These are phyloP conservation scores for Podaxis mareebaensis DNA, from an alignment of 768 basidiomycete genomes.

Conservation along the genomic window DNA sequence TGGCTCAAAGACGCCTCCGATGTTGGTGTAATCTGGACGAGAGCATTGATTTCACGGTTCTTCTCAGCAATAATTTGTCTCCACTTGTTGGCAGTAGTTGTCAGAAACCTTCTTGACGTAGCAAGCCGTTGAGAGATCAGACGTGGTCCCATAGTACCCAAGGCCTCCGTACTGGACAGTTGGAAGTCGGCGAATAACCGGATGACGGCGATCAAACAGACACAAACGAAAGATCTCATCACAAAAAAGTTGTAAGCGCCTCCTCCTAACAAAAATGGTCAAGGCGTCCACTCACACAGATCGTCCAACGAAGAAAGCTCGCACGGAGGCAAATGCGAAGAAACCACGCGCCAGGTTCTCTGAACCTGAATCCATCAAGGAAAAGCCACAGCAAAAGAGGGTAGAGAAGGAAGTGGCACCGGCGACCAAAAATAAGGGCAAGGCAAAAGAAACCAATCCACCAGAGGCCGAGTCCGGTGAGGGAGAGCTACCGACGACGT, in stretches of 20 bases:
- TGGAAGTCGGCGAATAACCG: not conserved
- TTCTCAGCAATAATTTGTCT: constrained; percentile 32
- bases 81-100: constrained; percentile 23
- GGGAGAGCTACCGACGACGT: constrained; percentile 52
- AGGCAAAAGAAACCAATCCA: constrained; percentile 24
- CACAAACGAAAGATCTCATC: constrained; percentile 13
- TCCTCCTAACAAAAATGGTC: constrained; percentile 7
- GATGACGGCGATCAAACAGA: constrained; percentile 12
- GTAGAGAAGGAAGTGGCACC: not conserved
- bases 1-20: constrained; percentile 1
- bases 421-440: constrained; percentile 24
- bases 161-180: not conserved
- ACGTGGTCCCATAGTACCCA: not conserved
- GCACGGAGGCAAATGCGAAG: constrained; percentile 5
- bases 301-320: constrained; percentile 11
- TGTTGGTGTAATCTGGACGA: constrained; percentile 38
- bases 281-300: not conserved
- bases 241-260: constrained; percentile 7
- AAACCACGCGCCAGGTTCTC: constrained; percentile 16
- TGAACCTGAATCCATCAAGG: constrained; percentile 14
- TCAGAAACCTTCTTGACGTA: not conserved
- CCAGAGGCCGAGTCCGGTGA: constrained; percentile 20
- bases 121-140: not conserved
- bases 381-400: constrained; percentile 1
- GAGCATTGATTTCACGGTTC: constrained; percentile 55